Evolutionary conservation across 163 green algal genomes (phyloP).

Genomic region (Chloroidium sp.): DNA sequence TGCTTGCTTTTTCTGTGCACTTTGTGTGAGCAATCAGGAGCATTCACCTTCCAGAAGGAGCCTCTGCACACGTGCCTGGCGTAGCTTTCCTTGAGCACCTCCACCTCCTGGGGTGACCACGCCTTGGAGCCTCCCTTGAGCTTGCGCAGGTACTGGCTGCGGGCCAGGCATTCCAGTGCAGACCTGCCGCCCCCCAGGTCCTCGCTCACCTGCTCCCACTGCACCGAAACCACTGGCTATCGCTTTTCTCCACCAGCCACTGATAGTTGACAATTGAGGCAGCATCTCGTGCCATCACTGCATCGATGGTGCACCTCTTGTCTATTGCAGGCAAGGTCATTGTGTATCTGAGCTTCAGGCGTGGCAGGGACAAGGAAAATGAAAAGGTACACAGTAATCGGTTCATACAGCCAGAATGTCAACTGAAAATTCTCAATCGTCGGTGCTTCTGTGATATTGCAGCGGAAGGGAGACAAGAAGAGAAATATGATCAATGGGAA

Average conservation of each 20-base stretch:
- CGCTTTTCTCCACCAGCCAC: background rate
- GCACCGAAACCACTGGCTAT: background rate
- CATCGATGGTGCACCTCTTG: background rate
- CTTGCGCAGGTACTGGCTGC: background rate
- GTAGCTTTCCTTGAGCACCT: slow-evolving; percentile 14
- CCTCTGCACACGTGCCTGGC: slow-evolving; percentile 17
- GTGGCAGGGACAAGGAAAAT: too few species aligned
- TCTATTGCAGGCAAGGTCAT: too few species aligned
- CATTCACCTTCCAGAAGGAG: background rate
- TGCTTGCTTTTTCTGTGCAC: background rate
- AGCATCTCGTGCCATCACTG: background rate
- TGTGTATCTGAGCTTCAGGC: too few species aligned
- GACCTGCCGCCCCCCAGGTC: slow-evolving; percentile 10
- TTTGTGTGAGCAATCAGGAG: background rate
- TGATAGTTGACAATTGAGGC: background rate
- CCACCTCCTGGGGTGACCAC: slow-evolving; percentile 30
- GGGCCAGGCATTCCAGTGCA: slow-evolving; percentile 9
- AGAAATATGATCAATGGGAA: too few species aligned
- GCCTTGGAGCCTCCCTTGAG: background rate
- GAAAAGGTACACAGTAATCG: too few species aligned
- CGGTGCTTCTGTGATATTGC: too few species aligned
- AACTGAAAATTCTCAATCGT: too few species aligned
- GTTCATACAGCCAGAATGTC: too few species aligned
- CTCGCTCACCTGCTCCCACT: slow-evolving; percentile 6
- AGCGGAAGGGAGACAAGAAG: too few species aligned